phyloP scores from a whole-genome alignment of 2,329 filamentous ascomycete genomes.

The Fusarium zealandicum region DNA sequence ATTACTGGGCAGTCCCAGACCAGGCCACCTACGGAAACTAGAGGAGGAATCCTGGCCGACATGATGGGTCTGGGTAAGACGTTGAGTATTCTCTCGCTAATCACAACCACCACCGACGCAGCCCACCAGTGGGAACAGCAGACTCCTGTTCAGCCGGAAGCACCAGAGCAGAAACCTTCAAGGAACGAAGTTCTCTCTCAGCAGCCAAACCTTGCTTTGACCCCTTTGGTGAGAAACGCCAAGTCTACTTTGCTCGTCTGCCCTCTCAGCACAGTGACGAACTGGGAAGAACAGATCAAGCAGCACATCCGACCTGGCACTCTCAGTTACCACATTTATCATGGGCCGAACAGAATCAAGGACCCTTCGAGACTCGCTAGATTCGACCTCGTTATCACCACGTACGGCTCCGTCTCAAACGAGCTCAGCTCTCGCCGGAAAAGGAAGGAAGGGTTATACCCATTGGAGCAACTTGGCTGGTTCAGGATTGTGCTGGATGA shows the following conservation, averaged over 20 bases:
- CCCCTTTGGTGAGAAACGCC: constrained; percentile 68
- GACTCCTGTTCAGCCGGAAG: constrained; percentile 58
- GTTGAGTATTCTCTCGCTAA: constrained; percentile 81
- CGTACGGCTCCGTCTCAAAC: constrained; percentile 86
- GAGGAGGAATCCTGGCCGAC: constrained; percentile 79
- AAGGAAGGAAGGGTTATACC: constrained; percentile 65
- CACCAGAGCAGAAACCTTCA: constrained; percentile 50
- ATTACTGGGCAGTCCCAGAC: constrained; percentile 76
- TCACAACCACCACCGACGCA: constrained; percentile 70
- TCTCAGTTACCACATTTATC: constrained; percentile 82
- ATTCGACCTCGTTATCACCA: constrained; percentile 88
- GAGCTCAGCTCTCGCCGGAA: constrained; percentile 73
- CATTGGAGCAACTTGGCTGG: constrained; percentile 83
- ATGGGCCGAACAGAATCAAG: constrained; percentile 78
- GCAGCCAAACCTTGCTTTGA: constrained; percentile 56
- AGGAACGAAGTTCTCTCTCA: constrained; percentile 42
- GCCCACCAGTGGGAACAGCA: constrained; percentile 67
- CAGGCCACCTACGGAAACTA: constrained; percentile 68
- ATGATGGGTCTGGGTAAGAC: constrained; percentile 93
- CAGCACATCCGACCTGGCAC: constrained; percentile 73
- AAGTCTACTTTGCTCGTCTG: constrained; percentile 86
- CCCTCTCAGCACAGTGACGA: constrained; percentile 88
- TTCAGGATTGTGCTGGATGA: constrained; percentile 95
- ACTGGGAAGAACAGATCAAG: constrained; percentile 93
- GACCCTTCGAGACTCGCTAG: constrained; percentile 71